Conservation (phyloP, 2,329 filamentous ascomycete species). For the Tolypocladium cylindrosporum region DNA sequence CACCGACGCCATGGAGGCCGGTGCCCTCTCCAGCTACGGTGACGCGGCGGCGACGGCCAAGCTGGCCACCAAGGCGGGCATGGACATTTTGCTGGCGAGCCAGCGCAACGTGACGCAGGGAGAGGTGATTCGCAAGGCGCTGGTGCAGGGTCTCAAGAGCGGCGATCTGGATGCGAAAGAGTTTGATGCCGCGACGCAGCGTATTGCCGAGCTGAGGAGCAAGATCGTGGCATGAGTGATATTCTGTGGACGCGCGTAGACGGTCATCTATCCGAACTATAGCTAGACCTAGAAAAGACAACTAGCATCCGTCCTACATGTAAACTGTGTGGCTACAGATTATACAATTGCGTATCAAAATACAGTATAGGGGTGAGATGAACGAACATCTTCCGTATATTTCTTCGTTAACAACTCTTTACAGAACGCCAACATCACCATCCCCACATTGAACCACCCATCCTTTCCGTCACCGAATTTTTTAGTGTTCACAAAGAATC, state of each 20-base stretch:
- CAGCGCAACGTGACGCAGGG: conserved; percentile 8
- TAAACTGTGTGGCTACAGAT: too few species aligned
- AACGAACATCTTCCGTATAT: background rate
- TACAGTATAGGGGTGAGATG: background rate
- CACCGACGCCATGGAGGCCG: conserved; percentile 11
- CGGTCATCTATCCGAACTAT: background rate
- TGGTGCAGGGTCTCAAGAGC: conserved; percentile 4
- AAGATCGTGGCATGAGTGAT: background rate
- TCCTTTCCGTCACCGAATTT: background rate
- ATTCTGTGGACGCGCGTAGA: background rate
- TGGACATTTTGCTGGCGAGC: conserved; percentile 10
- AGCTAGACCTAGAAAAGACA: background rate
- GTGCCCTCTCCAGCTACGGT: conserved; percentile 5
- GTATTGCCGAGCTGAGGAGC: conserved; percentile 8
- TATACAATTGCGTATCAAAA: background rate
- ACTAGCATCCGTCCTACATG: background rate
- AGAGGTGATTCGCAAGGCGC: conserved; percentile 4
- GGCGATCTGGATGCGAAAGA: conserved; percentile 3
- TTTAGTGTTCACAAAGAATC: background rate
- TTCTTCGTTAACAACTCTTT: background rate
- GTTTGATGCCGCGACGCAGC: conserved; percentile 9
- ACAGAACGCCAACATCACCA: background rate
- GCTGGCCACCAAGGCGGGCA: conserved; percentile 7
- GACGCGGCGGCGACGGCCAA: conserved; percentile 2
- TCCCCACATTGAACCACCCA: background rate